Base-by-base conservation (phyloP, 345 rosid species). In the Populus nigra region DNA sequence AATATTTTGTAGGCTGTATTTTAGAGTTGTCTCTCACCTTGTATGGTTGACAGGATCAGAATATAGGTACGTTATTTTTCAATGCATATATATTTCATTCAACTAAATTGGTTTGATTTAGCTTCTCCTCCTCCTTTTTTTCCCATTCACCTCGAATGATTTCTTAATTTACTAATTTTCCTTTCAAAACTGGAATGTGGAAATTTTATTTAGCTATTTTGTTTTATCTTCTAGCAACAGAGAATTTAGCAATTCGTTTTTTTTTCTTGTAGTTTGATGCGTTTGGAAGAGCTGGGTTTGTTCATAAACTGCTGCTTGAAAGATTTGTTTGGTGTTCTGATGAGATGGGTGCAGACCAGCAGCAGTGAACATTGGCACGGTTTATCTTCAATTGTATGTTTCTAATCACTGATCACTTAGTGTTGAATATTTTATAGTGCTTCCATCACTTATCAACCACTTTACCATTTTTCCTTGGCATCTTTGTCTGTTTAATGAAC, bases 341-440 rank as follows among this genome's bases (percentile, higher is more conserved):
- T 3, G 43, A 70, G 75, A 63, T 61, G 67, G 65, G 79, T 73
- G n/a, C 68, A 53, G 73, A 23, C 38, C 41, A 67, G 73, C 38
- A n/a, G 82, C 80, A 22, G 74, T 65, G 72, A 74, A 12, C 65
- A 50, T 74, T 69, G 73, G 72, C 78, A 38, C 66, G 77, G 74
- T 50, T 53, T 71, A 74, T 71, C 72, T 31, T 78, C 82, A 75
- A 49, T 71, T 76, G 85, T 87, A 80, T 80, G 84, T 83, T 76
- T 55, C 79, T 69, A 25, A 67, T 59, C 73, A 67, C 79, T 18
- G 61, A 75, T 67, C 45, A 29, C 41, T 27, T 67, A 1, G 59
- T 66, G 50, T 63, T 45, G n/a, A 77, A 43, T 77, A 61, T 43
- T 11, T 45, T 63, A 31, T 27, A 61, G 36, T 23, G 13, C 53